Conservation (phyloP, 345 rosid species). For the Acer campestre region DNA sequence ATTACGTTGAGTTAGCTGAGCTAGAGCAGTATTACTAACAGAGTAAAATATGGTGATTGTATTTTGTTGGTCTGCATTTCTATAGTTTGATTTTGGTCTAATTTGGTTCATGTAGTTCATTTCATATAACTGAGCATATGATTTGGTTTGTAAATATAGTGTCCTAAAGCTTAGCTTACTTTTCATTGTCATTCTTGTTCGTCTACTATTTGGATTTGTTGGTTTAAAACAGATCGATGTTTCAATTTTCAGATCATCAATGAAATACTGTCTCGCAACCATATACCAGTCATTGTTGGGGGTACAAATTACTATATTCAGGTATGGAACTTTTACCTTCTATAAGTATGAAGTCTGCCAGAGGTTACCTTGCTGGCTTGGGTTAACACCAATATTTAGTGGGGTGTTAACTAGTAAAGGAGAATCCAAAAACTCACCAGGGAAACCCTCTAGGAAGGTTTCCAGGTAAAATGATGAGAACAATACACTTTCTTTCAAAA, state of each 20-base stretch:
- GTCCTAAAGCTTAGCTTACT: background rate
- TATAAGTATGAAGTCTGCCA: background rate
- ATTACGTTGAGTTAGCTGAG: too few relatives aligned
- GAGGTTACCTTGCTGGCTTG: background rate
- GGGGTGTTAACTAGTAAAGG: too few relatives aligned
- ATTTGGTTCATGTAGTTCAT: background rate
- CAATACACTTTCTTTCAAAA: too few relatives aligned
- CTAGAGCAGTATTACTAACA: too few relatives aligned
- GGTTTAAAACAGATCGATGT: conserved; percentile 12
- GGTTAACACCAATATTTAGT: background rate
- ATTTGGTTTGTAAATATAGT: background rate
- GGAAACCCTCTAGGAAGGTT: too few relatives aligned
- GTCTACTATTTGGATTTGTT: background rate
- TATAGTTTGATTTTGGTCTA: background rate
- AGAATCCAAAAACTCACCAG: too few relatives aligned
- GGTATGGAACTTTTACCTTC: conserved; percentile 39
- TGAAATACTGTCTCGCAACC: conserved; percentile 69
- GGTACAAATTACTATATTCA: conserved; percentile 95
- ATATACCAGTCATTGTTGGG: conserved; percentile 85
- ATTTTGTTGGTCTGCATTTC: background rate
- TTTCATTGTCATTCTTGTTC: background rate
- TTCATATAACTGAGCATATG: background rate
- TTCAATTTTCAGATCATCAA: conserved; percentile 62
- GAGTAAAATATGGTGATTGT: background rate
- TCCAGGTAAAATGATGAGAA: too few relatives aligned